Evolutionary conservation across 208 protist species (phyloP).

Genomic region (Acanthamoeba sp.): DNA sequence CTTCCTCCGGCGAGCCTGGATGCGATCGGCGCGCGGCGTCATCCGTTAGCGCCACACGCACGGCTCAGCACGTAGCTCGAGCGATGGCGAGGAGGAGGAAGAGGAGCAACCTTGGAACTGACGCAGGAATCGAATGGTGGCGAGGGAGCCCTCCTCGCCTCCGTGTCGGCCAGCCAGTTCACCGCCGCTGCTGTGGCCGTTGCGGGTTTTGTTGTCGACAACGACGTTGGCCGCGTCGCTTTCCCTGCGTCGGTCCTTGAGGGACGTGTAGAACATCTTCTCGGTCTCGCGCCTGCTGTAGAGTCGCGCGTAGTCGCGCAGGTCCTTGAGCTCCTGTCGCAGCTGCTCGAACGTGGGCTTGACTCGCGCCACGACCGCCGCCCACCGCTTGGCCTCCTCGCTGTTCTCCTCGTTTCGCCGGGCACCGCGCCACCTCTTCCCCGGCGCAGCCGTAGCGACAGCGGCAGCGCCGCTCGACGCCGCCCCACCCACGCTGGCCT

Average conservation of each 20-base stretch:
- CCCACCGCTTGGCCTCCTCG: slow-evolving; percentile 1
- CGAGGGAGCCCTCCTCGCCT: neutral
- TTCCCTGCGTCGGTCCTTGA: neutral
- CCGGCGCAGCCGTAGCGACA: neutral
- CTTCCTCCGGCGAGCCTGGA: neutral
- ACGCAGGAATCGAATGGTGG: neutral
- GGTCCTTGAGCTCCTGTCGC: slow-evolving; percentile 41
- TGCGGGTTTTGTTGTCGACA: neutral
- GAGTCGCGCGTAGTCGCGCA: slow-evolving; percentile 31
- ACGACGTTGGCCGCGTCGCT: neutral
- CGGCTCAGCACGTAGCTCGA: neutral
- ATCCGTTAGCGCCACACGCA: neutral
- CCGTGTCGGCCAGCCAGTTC: neutral
- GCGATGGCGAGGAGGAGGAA: neutral
- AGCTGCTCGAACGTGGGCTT: slow-evolving; percentile 33
- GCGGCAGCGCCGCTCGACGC: too few species aligned
- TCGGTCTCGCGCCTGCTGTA: slow-evolving; percentile 60
- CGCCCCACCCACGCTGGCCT: too few species aligned
- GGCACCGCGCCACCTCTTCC: neutral
- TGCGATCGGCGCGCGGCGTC: neutral
- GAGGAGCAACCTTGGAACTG: neutral
- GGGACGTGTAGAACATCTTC: neutral
- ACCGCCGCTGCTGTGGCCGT: neutral
- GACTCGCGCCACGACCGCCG: neutral
- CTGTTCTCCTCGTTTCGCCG: neutral